Base-by-base conservation (phyloP, 2,329 filamentous ascomycete species). In the Pseudogymnoascus sp. region DNA sequence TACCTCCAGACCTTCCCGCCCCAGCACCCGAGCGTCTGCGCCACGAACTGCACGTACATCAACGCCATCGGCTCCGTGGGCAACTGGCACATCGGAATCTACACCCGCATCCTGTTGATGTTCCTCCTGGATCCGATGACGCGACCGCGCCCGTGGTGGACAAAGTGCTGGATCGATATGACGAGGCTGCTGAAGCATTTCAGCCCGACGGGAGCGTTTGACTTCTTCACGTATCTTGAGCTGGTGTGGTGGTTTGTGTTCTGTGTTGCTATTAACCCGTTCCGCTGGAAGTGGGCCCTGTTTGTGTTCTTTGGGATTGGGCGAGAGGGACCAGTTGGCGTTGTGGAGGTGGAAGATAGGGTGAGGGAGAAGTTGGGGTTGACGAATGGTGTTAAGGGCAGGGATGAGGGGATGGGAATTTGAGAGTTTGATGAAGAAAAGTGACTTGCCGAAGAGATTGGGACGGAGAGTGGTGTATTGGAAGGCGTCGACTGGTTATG, bases 71-170 rank as follows among this genome's bases (percentile, higher is more conserved):
- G 90, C 0, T 89, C 88, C 0, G 89, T 95, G 1, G 89, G 91
- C 0, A 93, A 95, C 73, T 93, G 89, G 82, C 91, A 96, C 70
- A 93, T 96, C 52, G 91, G 91, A 4, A 93, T 96, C 69, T 96
- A 95, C 76, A 96, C 90, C 0, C 82, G 91, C 4, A 88, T 96
- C 66, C 78, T 96, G 5, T 83, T 96, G 68, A 93, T 95, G 90
- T 95, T 95, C 72, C 80, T 96, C 62, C 81, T 88, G 12, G 91
- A 96, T 69, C 90, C 90, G 0, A 76, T 93, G 21, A 87, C 90
- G 0, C 82, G 89, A 0, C 91, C 91, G 0, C 83, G 81, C 2
- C 80, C 86, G 4, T 84, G 82, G 66, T 88, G 88, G 84, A 96
- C 95, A 90, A 82, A 89, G 75, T 81, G 85, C 23, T 96, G 91